Base-by-base conservation (phyloP, 805 yeast genomes). In the Pichia cabralensis region DNA sequence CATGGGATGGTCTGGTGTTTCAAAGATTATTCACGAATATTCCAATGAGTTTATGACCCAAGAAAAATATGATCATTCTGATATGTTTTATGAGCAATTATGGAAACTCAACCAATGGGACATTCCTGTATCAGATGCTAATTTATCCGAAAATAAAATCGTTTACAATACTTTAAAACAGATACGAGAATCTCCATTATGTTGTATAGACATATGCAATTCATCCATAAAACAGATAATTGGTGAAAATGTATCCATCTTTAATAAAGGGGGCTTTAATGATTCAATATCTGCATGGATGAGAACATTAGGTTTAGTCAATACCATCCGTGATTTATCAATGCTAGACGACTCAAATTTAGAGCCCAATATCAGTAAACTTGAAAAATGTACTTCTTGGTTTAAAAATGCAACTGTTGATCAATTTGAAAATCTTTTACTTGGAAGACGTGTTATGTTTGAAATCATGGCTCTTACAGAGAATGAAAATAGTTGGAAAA, bases 91-190 rank as follows among this genome's bases (percentile, higher is more conserved):
- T 49, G 74, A 70, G 38, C 76, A 85, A 73, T 71, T 76, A 1
- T 79, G 95, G 85, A 80, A 80, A 48, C 55, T 88, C 26, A 71
- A 68, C 28, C 70, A 72, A 32, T 88, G 96, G 96, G 80, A 79
- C 35, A 40, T 81, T 2, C 83, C 94, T 0, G 41, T 50, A 1
- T 64, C 76, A 1, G 50, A 48, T 3, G 43, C 39, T 0, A 50
- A 67, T 0, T 33, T 35, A 0, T 53, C 61, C 1, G 69, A 64
- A 26, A 63, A 71, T 29, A 69, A 67, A 28, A 57, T 63, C 3
- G 54, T 77, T 3, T 84, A 79, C 48, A 59, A 62, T 4, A 50
- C 72, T 1, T 56, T 80, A 40, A 76, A 71, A 43, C 49, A 51
- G 5, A 45, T 74, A 5, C 60, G 59, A 22, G 75, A 69, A 23